Evolutionary conservation across 768 basidiomycete species (phyloP).

Genomic region (Gloeostereum incarnatum): DNA sequence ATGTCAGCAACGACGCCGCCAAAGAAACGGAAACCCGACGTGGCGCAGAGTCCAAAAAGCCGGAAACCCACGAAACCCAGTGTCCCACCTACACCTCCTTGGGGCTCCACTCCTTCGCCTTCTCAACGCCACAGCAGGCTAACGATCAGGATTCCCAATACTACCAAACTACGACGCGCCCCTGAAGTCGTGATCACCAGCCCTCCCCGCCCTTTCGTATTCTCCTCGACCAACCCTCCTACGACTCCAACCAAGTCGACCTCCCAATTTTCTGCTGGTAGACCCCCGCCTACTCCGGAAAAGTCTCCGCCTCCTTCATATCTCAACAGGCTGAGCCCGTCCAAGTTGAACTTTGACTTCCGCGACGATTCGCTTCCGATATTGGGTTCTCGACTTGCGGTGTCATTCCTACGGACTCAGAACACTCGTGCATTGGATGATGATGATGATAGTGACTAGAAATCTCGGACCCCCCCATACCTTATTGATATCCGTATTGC

Average conservation of each 20-base stretch:
- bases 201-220: not conserved
- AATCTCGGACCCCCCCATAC: no score
- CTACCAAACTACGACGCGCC: slow-evolving; percentile 1
- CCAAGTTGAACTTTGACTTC: not conserved
- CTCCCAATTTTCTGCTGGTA: slow-evolving; percentile 1
- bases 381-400: not conserved
- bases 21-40: not conserved
- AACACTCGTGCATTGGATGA: no score
- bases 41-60: slow-evolving; percentile 1
- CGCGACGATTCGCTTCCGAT: no score
- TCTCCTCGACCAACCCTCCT: not conserved
- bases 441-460: no score
- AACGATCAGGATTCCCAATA: not conserved
- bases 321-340: not conserved
- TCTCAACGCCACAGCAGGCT: not conserved
- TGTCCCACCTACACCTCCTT: not conserved
- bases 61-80: not conserved
- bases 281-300: slow-evolving; percentile 5
- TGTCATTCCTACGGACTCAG: not conserved
- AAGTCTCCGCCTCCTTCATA: not conserved
- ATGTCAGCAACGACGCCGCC: not conserved
- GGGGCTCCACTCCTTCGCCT: not conserved
- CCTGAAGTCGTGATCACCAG: not conserved
- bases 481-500: no score
- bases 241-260: slow-evolving; percentile 1